These are phyloP conservation scores for Trichoderma sp. DNA, from an alignment of 2,329 filamentous ascomycete genomes.

Conservation along the genomic window DNA sequence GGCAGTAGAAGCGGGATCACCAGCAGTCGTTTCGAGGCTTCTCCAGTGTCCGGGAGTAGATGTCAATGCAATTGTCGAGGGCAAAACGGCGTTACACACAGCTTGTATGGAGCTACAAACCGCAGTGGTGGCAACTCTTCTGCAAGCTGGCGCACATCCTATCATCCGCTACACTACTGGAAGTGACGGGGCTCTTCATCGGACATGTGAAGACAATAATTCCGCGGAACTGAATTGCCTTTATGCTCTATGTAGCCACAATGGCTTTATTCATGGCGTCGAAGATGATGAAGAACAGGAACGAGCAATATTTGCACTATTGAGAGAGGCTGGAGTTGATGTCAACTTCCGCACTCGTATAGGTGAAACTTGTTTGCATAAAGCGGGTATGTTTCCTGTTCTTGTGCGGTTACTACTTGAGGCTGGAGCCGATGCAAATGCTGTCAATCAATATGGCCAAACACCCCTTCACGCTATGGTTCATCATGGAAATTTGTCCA, in stretches of 20 bases:
- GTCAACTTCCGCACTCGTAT: slow-evolving; percentile 31
- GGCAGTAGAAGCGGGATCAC: slow-evolving; percentile 32
- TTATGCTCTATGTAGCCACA: slow-evolving; percentile 20
- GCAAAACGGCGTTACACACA: slow-evolving; percentile 35
- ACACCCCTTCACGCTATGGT: slow-evolving; percentile 31
- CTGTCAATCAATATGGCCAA: slow-evolving; percentile 26
- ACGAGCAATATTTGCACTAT: slow-evolving; percentile 29
- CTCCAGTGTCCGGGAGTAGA: slow-evolving; percentile 40
- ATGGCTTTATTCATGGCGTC: not conserved
- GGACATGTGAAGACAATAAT: not conserved
- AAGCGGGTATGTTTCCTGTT: slow-evolving; percentile 9
- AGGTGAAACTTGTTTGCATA: slow-evolving; percentile 33
- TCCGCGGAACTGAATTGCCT: slow-evolving; percentile 27
- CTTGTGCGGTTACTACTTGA: slow-evolving; percentile 32
- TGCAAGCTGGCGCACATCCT: slow-evolving; percentile 41
- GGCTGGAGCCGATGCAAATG: slow-evolving; percentile 35
- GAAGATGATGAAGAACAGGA: not conserved
- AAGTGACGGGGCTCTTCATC: not conserved
- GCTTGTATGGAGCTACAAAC: slow-evolving; percentile 25
- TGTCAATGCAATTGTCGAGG: slow-evolving; percentile 35
- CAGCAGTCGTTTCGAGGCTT: slow-evolving; percentile 36
- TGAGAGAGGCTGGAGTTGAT: slow-evolving; percentile 35
- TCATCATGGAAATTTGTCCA: fast-evolving
- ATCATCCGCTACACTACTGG: slow-evolving; percentile 30
- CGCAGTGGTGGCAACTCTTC: slow-evolving; percentile 34